phyloP scores from a whole-genome alignment of 257 asterid species.

The Scutellaria minor region DNA sequence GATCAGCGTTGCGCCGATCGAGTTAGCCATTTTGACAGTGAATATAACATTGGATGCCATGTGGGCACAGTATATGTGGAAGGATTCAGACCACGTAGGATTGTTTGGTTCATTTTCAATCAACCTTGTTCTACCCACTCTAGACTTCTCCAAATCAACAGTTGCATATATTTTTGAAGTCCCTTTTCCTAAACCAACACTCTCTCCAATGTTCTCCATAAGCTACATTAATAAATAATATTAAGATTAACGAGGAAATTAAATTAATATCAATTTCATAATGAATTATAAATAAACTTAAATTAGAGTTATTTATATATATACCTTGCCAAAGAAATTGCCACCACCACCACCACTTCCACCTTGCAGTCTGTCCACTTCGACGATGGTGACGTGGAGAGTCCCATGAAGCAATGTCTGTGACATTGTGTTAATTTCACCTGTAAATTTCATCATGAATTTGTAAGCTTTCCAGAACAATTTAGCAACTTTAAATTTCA shows the following conservation, averaged over 20 bases:
- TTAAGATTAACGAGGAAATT: background rate
- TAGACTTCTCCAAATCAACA: conserved; percentile 71
- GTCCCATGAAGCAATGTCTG: conserved; percentile 53
- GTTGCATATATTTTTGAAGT: conserved; percentile 69
- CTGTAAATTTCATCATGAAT: conserved; percentile 17
- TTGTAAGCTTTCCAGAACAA: background rate
- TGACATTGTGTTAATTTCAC: conserved; percentile 38
- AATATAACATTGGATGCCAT: conserved; percentile 66
- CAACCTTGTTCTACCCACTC: conserved; percentile 75
- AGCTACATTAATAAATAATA: conserved; percentile 41
- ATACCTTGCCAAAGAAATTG: conserved; percentile 49
- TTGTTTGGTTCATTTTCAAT: conserved; percentile 62
- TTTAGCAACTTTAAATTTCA: background rate
- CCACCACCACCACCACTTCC: conserved; percentile 38
- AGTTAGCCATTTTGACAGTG: conserved; percentile 71
- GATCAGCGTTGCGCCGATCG: conserved; percentile 74
- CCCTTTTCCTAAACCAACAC: conserved; percentile 72
- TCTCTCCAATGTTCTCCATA: conserved; percentile 64
- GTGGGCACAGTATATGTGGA: conserved; percentile 80
- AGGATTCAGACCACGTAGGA: conserved; percentile 74
- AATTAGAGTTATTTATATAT: too few species aligned
- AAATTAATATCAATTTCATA: too few species aligned
- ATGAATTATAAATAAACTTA: too few species aligned
- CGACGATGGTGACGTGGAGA: conserved; percentile 46
- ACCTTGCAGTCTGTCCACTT: conserved; percentile 45